phyloP scores from a whole-genome alignment of 306 rosid genomes.

The Quercus berberidifolia region DNA sequence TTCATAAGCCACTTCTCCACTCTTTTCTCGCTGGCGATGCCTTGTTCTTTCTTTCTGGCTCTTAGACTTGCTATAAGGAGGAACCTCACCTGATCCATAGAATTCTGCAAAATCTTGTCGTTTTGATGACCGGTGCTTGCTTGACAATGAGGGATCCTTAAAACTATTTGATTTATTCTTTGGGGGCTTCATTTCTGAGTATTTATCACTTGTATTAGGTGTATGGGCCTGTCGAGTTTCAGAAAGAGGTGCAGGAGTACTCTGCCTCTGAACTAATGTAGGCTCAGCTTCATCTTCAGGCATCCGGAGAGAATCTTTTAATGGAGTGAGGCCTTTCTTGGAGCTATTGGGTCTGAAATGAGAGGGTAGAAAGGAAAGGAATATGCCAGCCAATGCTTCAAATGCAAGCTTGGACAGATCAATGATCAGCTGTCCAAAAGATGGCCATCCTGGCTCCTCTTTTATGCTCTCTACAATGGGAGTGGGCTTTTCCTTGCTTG shows the following conservation, averaged over 20 bases:
- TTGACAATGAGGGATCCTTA: slow-evolving; percentile 72
- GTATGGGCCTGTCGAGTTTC: slow-evolving; percentile 55
- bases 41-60: slow-evolving; percentile 80
- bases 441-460: slow-evolving; percentile 96
- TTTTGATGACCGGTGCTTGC: slow-evolving; percentile 78
- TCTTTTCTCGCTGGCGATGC: slow-evolving; percentile 83
- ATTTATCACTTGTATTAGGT: slow-evolving; percentile 50
- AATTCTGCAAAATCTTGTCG: slow-evolving; percentile 66
- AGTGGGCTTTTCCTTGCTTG: slow-evolving; percentile 40
- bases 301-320: slow-evolving; percentile 76
- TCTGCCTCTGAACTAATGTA: slow-evolving; percentile 42
- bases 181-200: slow-evolving; percentile 65
- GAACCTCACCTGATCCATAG: slow-evolving; percentile 68
- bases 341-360: slow-evolving; percentile 38
- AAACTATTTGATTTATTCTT: slow-evolving; percentile 75
- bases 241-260: slow-evolving; percentile 38
- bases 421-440: slow-evolving; percentile 64
- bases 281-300: slow-evolving; percentile 61
- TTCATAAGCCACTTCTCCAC: slow-evolving; percentile 56
- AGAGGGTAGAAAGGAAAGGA: slow-evolving; percentile 54
- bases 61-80: slow-evolving; percentile 62
- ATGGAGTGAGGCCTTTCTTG: slow-evolving; percentile 56
- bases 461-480: slow-evolving; percentile 43
- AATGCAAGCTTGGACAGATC: slow-evolving; percentile 74
- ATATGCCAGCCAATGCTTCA: slow-evolving; percentile 42